Evolutionary conservation across 139 green algal genomes (phyloP).

Genomic region (Chloropicon primus): DNA sequence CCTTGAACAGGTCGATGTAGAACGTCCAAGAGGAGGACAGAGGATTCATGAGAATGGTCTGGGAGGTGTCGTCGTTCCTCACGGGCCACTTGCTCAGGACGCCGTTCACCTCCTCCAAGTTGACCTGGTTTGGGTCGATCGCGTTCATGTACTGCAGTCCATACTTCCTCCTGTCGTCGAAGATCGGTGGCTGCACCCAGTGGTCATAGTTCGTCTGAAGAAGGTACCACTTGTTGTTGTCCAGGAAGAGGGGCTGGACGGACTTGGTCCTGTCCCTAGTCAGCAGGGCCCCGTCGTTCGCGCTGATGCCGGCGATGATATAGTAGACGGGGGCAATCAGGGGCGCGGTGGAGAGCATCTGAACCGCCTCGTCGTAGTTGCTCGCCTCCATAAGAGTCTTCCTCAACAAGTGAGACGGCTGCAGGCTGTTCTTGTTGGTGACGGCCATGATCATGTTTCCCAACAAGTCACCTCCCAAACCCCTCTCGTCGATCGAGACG

Average conservation of each 20-base stretch:
- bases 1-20: background rate
- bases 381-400: background rate
- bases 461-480: background rate
- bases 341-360: background rate
- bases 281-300: background rate
- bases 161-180: background rate
- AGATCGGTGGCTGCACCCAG: background rate
- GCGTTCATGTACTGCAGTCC: background rate
- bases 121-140: background rate
- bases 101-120: background rate
- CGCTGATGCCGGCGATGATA: background rate
- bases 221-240: background rate
- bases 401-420: background rate
- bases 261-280: background rate
- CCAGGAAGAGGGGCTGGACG: background rate
- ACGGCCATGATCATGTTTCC: background rate
- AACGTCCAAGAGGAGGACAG: background rate
- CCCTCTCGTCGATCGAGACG: background rate
- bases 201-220: background rate
- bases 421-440: background rate
- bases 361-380: background rate
- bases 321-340: background rate
- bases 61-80: background rate
- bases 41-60: background rate
- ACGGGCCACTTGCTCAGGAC: background rate